phyloP scores from a whole-genome alignment of 495 filamentous ascomycete genomes.

The Collariella sp. region DNA sequence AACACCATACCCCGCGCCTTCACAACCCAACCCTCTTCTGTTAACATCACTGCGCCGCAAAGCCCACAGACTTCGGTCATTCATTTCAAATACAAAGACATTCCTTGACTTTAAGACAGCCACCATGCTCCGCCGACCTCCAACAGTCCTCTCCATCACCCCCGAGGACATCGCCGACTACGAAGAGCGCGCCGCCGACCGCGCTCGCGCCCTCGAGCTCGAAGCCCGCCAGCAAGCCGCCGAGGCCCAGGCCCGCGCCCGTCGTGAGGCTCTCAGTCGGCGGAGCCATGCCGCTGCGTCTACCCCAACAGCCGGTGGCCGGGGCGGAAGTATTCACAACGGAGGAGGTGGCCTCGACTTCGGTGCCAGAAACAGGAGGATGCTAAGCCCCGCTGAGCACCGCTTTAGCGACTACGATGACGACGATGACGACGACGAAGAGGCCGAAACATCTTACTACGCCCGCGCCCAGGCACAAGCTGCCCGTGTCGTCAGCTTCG shows the following conservation, averaged over 20 bases:
- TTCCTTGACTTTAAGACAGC: not conserved
- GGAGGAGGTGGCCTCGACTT: not conserved
- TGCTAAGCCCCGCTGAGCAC: not conserved
- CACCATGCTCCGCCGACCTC: slow-evolving; percentile 71
- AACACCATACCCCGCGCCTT: no score
- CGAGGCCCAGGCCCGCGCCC: slow-evolving; percentile 21
- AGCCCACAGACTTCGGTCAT: no score
- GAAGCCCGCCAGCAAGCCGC: slow-evolving; percentile 13
- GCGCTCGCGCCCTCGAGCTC: slow-evolving; percentile 17
- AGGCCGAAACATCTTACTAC: slow-evolving; percentile 16
- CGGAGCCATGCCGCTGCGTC: slow-evolving; percentile 12
- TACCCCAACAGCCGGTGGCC: not conserved
- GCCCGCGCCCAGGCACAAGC: slow-evolving; percentile 16
- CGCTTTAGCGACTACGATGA: slow-evolving; percentile 5
- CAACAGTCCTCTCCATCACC: slow-evolving; percentile 69
- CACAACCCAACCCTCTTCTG: no score
- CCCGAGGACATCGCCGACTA: slow-evolving; percentile 69
- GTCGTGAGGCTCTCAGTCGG: slow-evolving; percentile 18
- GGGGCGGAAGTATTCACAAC: not conserved
- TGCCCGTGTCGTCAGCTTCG: not conserved
- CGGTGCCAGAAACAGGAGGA: not conserved
- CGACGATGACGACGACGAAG: slow-evolving; percentile 15
- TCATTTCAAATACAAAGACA: no score
- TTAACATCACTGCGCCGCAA: no score
- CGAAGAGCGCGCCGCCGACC: slow-evolving; percentile 49